Percentiles rank a stretch among this genome's conserved stretches.
These are phyloP conservation scores for Royoungia palumana DNA, from an alignment of 768 basidiomycete genomes.

Conservation along the genomic window DNA sequence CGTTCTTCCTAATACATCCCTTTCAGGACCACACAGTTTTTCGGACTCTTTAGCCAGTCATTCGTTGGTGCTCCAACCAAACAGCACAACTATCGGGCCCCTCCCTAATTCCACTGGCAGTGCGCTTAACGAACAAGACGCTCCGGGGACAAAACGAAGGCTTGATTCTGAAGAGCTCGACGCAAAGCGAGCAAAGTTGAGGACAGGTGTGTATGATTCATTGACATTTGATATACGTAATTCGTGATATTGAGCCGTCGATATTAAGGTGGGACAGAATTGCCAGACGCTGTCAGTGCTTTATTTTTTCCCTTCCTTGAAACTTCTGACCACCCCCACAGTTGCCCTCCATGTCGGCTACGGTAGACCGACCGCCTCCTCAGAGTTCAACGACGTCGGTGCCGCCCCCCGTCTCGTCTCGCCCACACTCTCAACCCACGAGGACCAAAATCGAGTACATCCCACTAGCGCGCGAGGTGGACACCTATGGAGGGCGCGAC, in stretches of 20 bases:
- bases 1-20: slow-evolving; percentile 15
- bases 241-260: slow-evolving; percentile 21
- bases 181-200: slow-evolving; percentile 67
- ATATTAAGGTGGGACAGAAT: slow-evolving; percentile 40
- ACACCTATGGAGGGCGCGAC: slow-evolving; percentile 81
- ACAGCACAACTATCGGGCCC: slow-evolving; percentile 10
- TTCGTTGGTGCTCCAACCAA: slow-evolving; percentile 15
- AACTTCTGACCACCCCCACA: slow-evolving; percentile 13
- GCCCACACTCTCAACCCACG: slow-evolving; percentile 48
- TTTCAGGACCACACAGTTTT: slow-evolving; percentile 24
- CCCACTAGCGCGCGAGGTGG: slow-evolving; percentile 71
- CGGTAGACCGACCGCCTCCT: slow-evolving; percentile 17
- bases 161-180: slow-evolving; percentile 63
- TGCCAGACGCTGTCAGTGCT: slow-evolving; percentile 46
- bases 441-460: slow-evolving; percentile 87
- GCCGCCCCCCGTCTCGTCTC: slow-evolving; percentile 32
- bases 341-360: slow-evolving; percentile 17
- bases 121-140: slow-evolving; percentile 51
- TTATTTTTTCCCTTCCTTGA: slow-evolving; percentile 9
- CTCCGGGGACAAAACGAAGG: slow-evolving; percentile 70
- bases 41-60: slow-evolving; percentile 24
- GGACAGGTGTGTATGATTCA: slow-evolving; percentile 53
- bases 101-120: slow-evolving; percentile 7
- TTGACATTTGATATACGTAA: slow-evolving; percentile 25
- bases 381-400: slow-evolving; percentile 26